A percentile compares a stretch with the other conserved stretches of the same genome.
These are phyloP conservation scores for Ophiostoma australiae DNA, from an alignment of 2,329 filamentous ascomycete species.

Conservation along the genomic window DNA sequence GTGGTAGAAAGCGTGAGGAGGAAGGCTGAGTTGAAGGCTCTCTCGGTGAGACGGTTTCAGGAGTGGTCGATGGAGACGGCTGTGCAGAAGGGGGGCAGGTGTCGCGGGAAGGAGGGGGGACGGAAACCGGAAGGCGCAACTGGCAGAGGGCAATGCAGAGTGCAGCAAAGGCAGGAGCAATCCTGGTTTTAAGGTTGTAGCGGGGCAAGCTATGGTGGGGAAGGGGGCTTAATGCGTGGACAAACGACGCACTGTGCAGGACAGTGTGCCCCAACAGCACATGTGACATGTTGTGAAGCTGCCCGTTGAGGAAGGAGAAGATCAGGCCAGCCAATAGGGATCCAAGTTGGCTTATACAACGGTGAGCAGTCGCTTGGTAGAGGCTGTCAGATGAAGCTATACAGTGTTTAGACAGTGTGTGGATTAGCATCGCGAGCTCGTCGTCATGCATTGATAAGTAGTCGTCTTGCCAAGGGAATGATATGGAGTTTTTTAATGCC, in stretches of 20 bases:
- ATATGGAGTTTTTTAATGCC: no score
- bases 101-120: not conserved
- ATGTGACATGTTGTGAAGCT: constrained; percentile 18
- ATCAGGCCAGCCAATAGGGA: constrained; percentile 1
- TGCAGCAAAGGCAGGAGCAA: not conserved
- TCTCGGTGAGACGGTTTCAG: constrained; percentile 25
- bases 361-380: not conserved
- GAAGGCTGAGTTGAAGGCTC: constrained; percentile 9
- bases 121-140: constrained; percentile 16
- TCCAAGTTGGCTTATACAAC: constrained; percentile 10
- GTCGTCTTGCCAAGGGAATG: no score
- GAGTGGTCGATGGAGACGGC: constrained; percentile 18
- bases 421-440: not conserved
- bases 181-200: constrained; percentile 24
- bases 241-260: not conserved
- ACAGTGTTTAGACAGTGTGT: not conserved
- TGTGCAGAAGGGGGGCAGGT: constrained; percentile 13
- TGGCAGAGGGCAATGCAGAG: not conserved
- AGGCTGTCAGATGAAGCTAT: not conserved
- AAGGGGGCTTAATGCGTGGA: constrained; percentile 7
- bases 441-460: not conserved
- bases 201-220: constrained; percentile 25
- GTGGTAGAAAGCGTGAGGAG: constrained; percentile 11
- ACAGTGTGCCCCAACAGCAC: not conserved
- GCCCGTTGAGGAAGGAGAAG: constrained; percentile 15